Evolutionary conservation across 257 asterid genomes (phyloP).

Genomic region (Agastache rugosa): DNA sequence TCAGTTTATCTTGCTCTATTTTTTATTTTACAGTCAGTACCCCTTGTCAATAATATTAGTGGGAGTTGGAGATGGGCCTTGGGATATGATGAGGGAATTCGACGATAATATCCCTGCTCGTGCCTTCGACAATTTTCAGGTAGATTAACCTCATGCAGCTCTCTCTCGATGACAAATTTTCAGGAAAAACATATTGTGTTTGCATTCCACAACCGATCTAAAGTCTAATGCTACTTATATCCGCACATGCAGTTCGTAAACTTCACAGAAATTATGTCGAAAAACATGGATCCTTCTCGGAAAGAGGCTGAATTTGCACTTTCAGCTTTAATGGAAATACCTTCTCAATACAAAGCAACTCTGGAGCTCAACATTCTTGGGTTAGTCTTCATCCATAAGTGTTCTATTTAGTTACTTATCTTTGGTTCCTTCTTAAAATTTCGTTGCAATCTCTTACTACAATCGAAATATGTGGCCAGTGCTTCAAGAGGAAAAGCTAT

Average conservation of each 20-base stretch:
- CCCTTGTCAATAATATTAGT: constrained; percentile 86
- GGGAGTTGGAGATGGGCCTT: constrained; percentile 97
- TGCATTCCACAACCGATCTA: neutral
- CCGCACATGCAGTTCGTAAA: constrained; percentile 77
- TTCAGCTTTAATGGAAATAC: constrained; percentile 95
- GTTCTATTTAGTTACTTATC: neutral
- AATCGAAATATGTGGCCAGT: constrained; percentile 49
- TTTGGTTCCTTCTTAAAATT: neutral
- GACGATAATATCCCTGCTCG: constrained; percentile 95
- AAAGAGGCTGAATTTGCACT: constrained; percentile 97
- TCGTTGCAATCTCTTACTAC: constrained; percentile 11
- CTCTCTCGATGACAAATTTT: constrained; percentile 11
- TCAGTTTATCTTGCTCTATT: constrained; percentile 12
- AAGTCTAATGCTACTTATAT: constrained; percentile 24
- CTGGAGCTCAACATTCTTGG: constrained; percentile 89
- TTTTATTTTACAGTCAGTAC: constrained; percentile 60
- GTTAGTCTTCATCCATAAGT: constrained; percentile 41
- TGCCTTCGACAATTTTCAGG: constrained; percentile 94
- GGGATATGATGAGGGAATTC: constrained; percentile 97
- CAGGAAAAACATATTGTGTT: neutral
- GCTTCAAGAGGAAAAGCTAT: constrained; percentile 68
- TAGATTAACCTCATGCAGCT: constrained; percentile 36
- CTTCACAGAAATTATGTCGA: constrained; percentile 90
- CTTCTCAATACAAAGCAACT: constrained; percentile 92
- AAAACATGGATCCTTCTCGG: constrained; percentile 63